A percentile compares a stretch with the other conserved stretches of the same genome.
Conservation (phyloP, 1,284 basidiomycete genomes). For the Austroboletus niveus region DNA sequence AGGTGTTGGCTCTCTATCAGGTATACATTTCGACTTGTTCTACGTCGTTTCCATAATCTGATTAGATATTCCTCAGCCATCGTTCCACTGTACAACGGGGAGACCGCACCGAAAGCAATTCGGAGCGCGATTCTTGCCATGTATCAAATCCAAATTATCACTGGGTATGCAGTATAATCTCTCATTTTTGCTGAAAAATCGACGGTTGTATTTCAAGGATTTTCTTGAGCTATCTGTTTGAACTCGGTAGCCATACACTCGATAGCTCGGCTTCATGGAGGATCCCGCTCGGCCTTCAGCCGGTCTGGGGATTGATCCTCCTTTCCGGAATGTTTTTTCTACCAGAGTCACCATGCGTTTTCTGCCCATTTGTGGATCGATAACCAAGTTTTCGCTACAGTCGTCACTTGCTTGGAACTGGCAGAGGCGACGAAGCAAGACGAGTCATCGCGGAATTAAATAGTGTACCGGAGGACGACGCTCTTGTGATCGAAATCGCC, state of each 20-base stretch:
- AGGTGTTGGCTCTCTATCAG: slow-evolving; percentile 79
- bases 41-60: not conserved
- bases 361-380: not conserved
- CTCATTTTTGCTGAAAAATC: not conserved
- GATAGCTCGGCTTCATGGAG: slow-evolving; percentile 67
- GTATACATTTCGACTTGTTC: not conserved
- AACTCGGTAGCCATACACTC: slow-evolving; percentile 51
- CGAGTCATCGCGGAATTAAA: slow-evolving; percentile 67
- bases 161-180: slow-evolving; percentile 43
- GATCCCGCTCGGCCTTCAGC: slow-evolving; percentile 65
- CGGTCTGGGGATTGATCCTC: slow-evolving; percentile 65
- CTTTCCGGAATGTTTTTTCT: slow-evolving; percentile 72
- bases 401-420: slow-evolving; percentile 59
- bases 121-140: slow-evolving; percentile 72
- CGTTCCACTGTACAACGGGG: slow-evolving; percentile 79
- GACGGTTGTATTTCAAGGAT: slow-evolving; percentile 40
- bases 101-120: slow-evolving; percentile 74
- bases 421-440: slow-evolving; percentile 52
- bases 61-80: slow-evolving; percentile 47
- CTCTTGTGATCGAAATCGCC: slow-evolving; percentile 36
- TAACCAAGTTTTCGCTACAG: slow-evolving; percentile 30
- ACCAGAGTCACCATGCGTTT: slow-evolving; percentile 72
- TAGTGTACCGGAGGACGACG: slow-evolving; percentile 45
- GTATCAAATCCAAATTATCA: slow-evolving; percentile 76
- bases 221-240: slow-evolving; percentile 23